These are phyloP conservation scores for Laburnicola sp. DNA, from an alignment of 2,329 filamentous ascomycete genomes.

Conservation along the genomic window DNA sequence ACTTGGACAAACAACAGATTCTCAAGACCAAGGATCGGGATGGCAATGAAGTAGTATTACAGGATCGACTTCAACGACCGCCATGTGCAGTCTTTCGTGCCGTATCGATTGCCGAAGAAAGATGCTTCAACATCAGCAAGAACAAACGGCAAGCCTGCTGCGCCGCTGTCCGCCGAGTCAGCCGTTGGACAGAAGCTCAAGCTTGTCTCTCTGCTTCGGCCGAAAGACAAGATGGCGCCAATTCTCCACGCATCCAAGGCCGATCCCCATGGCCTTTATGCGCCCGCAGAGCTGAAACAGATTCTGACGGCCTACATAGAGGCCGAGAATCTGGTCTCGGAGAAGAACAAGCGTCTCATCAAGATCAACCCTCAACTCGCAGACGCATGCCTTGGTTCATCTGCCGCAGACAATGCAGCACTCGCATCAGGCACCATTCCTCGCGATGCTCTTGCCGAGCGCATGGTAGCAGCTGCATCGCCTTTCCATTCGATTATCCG, in stretches of 20 bases:
- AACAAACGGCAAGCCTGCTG: conserved; percentile 47
- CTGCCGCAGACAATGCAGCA: conserved; percentile 58
- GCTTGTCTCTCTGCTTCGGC: conserved; percentile 59
- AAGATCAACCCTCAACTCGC: conserved; percentile 65
- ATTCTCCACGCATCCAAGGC: conserved; percentile 56
- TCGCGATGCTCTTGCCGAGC: conserved; percentile 63
- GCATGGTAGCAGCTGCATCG: conserved; percentile 59
- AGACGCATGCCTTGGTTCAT: conserved; percentile 61
- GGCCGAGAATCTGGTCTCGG: conserved; percentile 58
- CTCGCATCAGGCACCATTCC: conserved; percentile 61
- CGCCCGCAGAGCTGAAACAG: conserved; percentile 61
- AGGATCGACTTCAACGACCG: conserved; percentile 67
- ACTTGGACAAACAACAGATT: conserved; percentile 65
- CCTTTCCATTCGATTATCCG: conserved; percentile 62
- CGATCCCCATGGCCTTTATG: conserved; percentile 60
- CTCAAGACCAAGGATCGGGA: conserved; percentile 67
- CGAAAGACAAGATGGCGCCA: conserved; percentile 61
- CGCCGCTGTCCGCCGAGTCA: conserved; percentile 44
- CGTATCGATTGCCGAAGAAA: conserved; percentile 65
- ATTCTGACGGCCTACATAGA: conserved; percentile 62
- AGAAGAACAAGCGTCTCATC: conserved; percentile 63
- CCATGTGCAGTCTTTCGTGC: conserved; percentile 59
- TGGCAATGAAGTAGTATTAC: conserved; percentile 65
- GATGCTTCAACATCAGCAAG: conserved; percentile 42
- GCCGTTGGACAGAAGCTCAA: conserved; percentile 53